Base-by-base conservation (phyloP, 1,284 basidiomycete genomes). In the Lentinus polychrous region DNA sequence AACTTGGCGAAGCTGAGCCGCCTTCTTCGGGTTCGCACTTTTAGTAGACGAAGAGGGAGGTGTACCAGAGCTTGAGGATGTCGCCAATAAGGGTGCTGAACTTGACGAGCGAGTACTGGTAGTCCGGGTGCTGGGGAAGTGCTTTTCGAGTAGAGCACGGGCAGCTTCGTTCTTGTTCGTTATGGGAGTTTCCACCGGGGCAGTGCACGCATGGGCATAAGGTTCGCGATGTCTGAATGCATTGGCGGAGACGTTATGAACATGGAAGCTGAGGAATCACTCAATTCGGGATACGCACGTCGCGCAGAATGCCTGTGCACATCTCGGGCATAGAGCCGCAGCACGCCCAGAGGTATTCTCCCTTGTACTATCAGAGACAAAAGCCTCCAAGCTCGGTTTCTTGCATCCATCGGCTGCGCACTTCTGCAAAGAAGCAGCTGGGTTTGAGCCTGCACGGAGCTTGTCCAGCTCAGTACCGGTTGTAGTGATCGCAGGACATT, bases 261-360 rank as follows among this genome's bases (percentile, higher is more conserved):
- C 7, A 52, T 84, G 80, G 60, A 39, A 34, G 52, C 50, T 51
- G 46, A 49, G 35, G 49, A 17, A 12, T 12, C 15, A 40, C 17
- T 22, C 36, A 20, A 40, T 2, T n/a, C 17, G 20, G 12, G 10
- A 18, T 24, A 49, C 47, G 33, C 67, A 87, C 86, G 72, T 63
- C 43, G 74, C 73, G 60, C 86, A 90, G 61, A 81, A 87, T 3
- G 76, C 69, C 35, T 67, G 66, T 5, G 67, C 60, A 59, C 86
- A 88, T n/a, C 68, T 57, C 2, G 66, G 49, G 57, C 85, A 86
- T 14, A 69, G 57, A 2, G 70, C 66, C 41, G 67, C 60, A 10
- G 60, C 62, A n/a, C 62, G 61, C 24, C 66, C 64, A 10, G 56
- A 37, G 24, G 56, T 57, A 7, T 48, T 38, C 6, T n/a, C 46